Evolutionary conservation across 495 filamentous ascomycete species (phyloP), one percentile per base, ranked within the genome.

Genomic region (Penicillium macrosclerotiorum): DNA sequence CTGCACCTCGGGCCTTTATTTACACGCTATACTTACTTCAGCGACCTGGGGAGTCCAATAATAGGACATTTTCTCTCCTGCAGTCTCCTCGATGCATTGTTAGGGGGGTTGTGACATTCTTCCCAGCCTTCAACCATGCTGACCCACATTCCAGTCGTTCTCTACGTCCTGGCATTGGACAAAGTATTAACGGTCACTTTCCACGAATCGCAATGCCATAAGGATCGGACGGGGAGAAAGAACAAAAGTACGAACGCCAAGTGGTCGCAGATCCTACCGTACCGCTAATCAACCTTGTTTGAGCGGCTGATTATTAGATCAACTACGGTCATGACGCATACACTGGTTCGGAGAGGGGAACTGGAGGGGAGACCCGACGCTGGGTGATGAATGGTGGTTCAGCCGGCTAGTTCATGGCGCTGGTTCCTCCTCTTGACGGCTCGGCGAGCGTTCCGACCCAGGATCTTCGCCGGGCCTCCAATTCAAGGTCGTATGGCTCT

Each of bases 251-350:
- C n/a, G n/a, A n/a, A 20, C 17, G 44, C 38, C 25, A 48, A 47
- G 47, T 24, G 37, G 18, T 35, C 45, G 55, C 32, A 36, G 52
- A 62, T 59, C 57, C 42, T 48, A 49, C 48, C 42, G 39, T 55
- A 49, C 44, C 43, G 44, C 39, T 32, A 45, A 44, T 32, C 27
- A 43, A 50, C 45, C 52, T 42, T 46, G 27, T 39, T 42, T 36
- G 24, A 34, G 29, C 18, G 36, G 24, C 38, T 33, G 51, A 55
- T 55, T 45, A 55, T 54, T 41, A 49, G 43, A 49, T 32, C 40
- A 42, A 31, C 39, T n/a, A 34, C 25, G 45, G 44, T 60, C 53
- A 71, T 71, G 65, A 69, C 64, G 62, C 55, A 55, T 69, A 71
- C 59, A 69, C 49, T 64, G 31, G 8, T n/a, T n/a, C n/a, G 20